Percentiles rank a stretch among this genome's conserved stretches.
These are phyloP conservation scores for Cryptococcus deneoformans DNA, from an alignment of 1,284 basidiomycete genomes.

Conservation along the genomic window DNA sequence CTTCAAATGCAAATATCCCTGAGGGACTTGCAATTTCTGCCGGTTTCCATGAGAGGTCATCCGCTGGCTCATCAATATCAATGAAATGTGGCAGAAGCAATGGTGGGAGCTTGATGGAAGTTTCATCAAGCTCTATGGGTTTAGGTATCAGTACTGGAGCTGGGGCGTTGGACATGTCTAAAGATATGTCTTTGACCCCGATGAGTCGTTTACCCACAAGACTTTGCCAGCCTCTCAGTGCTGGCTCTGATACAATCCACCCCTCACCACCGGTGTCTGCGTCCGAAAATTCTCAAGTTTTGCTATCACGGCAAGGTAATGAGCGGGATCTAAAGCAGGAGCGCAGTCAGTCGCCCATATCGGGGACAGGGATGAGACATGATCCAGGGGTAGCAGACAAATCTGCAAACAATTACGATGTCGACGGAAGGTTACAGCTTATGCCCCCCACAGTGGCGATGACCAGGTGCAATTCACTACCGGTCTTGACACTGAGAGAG, in stretches of 20 bases:
- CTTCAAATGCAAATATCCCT: constrained; percentile 7
- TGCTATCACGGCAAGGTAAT: no score
- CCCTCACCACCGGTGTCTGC: no score
- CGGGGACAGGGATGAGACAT: constrained; percentile 1
- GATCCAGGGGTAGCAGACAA: no score
- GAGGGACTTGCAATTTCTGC: background rate
- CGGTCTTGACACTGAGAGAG: constrained; percentile 35
- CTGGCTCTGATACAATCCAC: no score
- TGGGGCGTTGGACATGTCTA: background rate
- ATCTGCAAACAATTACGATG: no score
- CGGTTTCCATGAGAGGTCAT: background rate
- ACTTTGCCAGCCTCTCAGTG: no score
- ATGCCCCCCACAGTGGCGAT: constrained; percentile 26
- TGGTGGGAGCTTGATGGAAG: background rate
- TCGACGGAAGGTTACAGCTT: background rate
- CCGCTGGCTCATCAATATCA: constrained; percentile 1
- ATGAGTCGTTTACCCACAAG: no score
- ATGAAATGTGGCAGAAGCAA: constrained; percentile 6
- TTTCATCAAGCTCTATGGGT: background rate
- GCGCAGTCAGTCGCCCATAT: constrained; percentile 2
- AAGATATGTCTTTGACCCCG: no score
- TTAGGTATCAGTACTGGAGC: background rate
- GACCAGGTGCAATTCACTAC: constrained; percentile 35
- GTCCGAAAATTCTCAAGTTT: no score
- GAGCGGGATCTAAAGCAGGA: background rate